Base-by-base conservation (phyloP, 371 early-diverging fungal genomes). In the Mortierella sp. region DNA sequence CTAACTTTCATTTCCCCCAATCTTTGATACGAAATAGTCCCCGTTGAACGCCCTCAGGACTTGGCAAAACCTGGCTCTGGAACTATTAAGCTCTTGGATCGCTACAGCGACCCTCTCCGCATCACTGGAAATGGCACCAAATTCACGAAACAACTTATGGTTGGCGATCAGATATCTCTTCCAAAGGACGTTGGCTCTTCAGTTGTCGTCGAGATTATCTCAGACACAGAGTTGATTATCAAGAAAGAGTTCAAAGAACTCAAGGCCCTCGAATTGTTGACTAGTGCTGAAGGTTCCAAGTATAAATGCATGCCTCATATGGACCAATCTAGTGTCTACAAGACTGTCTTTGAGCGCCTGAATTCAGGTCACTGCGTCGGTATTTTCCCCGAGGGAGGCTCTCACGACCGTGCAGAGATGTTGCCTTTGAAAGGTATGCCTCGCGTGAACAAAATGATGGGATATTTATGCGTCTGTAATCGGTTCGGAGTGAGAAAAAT, bases 331-430 rank as follows among this genome's bases (percentile, higher is more conserved):
- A 86, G 88, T 9, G 94, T 98, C 80, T 98, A 96, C 84, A 80
- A 87, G 32, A 88, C 90, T 38, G 98, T 98, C 1, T 91, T 93
- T 72, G 87, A 88, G 9, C 90, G 92, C 19, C 84, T 99, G 41
- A 87, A 92, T 66, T 83, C 86, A 19, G 92, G 94, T 38, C 92
- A 92, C 55, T 95, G 96, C 71, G 90, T 98, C 16, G 98, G 97
- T 13, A 97, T 99, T 60, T 99, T 99, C 83, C 99, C 99, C 4
- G 99, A 98, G 83, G 98, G 98, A 50, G 98, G 99, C 11, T 94
- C 94, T 67, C 99, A 99, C 83, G 99, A 99, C 83, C 93, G 97
- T 61, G 88, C 96, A 15, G 95, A 97, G 68, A 92, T 99, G 91
- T 82, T 99, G 59, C 99, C 99, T 16, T 85, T 99, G 61, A 98